Evolutionary conservation across 2,329 filamentous ascomycete genomes (phyloP).

Genomic region (Trichoderma sp.): DNA sequence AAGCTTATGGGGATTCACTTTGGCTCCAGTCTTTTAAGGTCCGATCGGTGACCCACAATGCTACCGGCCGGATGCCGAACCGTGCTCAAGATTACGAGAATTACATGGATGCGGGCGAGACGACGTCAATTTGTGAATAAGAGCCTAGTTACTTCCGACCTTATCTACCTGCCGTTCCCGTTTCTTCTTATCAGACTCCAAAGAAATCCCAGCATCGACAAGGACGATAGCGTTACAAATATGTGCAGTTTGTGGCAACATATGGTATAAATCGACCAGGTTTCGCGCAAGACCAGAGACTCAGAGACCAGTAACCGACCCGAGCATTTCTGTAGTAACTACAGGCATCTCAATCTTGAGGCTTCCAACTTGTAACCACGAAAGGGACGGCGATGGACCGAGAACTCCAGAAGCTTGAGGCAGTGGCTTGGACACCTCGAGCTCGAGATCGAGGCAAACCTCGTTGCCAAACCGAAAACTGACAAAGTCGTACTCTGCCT

Average conservation of each 20-base stretch:
- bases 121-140: not conserved
- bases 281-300: not conserved
- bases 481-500: not conserved
- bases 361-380: not conserved
- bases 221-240: not conserved
- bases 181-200: not conserved
- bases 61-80: not conserved
- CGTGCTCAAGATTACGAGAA: not conserved
- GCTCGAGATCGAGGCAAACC: not conserved
- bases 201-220: not conserved
- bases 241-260: not conserved
- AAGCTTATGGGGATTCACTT: not conserved
- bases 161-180: too few relatives aligned
- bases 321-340: not conserved
- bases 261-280: not conserved
- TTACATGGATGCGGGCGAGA: not conserved
- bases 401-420: not conserved
- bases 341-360: not conserved
- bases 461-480: slow-evolving; percentile 1
- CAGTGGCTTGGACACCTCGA: not conserved
- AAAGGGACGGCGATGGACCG: not conserved
- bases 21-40: not conserved
- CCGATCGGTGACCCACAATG: not conserved
- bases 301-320: not conserved
- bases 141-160: not conserved